A percentile compares a stretch with the other conserved stretches of the same genome.
phyloP scores from a whole-genome alignment of 441 rosid species.

The Metrosideros polymorpha region DNA sequence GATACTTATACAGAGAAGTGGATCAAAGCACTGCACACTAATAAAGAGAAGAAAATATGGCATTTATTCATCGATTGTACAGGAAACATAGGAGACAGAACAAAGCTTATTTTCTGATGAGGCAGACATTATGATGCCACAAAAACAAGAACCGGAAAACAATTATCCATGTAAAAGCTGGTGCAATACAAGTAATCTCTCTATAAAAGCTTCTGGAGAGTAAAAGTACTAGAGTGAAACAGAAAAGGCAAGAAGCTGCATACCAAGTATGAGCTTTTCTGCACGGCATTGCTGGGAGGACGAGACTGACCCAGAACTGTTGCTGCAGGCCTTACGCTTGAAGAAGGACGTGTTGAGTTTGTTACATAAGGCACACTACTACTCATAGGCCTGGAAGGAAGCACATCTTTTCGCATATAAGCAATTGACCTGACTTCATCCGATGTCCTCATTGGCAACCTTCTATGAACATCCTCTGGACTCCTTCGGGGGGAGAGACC shows the following conservation, averaged over 20 bases:
- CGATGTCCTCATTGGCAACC: slow-evolving; percentile 37
- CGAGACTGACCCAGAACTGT: slow-evolving; percentile 37
- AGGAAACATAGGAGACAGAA: not conserved
- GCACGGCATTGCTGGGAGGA: slow-evolving; percentile 20
- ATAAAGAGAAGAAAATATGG: not conserved
- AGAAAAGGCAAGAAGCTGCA: not conserved
- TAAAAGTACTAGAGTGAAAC: not conserved
- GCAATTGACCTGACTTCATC: slow-evolving; percentile 51
- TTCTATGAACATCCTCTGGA: slow-evolving; percentile 38
- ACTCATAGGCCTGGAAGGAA: slow-evolving; percentile 40
- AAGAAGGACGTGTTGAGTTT: slow-evolving; percentile 40
- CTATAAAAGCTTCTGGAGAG: not conserved
- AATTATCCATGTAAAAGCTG: not conserved
- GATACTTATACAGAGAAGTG: not conserved
- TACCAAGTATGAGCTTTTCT: slow-evolving; percentile 25
- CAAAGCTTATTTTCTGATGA: not conserved
- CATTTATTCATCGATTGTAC: not conserved
- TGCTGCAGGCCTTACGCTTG: slow-evolving; percentile 37
- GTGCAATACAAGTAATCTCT: not conserved
- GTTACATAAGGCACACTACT: slow-evolving; percentile 31
- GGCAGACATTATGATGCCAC: not conserved
- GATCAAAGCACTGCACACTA: not conserved
- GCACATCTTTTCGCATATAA: slow-evolving; percentile 45
- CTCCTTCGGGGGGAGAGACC: slow-evolving; percentile 48
- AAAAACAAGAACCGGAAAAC: not conserved